Conservation (phyloP, 2,329 filamentous ascomycete genomes). For the Lachnellula willkommii region DNA sequence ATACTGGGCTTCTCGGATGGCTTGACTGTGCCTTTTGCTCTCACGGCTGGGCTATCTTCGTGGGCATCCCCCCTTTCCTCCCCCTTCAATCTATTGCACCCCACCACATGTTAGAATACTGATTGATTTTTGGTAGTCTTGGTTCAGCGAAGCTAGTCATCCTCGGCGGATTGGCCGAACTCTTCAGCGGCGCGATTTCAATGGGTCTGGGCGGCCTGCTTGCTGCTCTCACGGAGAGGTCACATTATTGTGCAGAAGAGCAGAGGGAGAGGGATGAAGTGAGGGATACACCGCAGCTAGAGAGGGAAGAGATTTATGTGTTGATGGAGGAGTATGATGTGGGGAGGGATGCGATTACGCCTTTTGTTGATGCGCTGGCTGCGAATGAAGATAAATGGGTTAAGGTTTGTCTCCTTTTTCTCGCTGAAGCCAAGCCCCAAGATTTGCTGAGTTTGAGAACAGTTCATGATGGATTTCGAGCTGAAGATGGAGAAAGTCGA, state of each 20-base stretch:
- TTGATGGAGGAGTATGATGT: constrained; percentile 39
- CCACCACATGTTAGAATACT: too few species aligned
- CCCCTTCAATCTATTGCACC: not conserved
- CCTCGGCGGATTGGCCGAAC: constrained; percentile 52
- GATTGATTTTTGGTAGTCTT: constrained; percentile 31
- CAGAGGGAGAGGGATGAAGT: constrained; percentile 36
- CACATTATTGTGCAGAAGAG: constrained; percentile 37
- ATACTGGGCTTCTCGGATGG: constrained; percentile 61
- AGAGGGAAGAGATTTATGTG: constrained; percentile 35
- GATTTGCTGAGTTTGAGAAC: not conserved
- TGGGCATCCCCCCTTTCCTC: not conserved
- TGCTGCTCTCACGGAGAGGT: constrained; percentile 41
- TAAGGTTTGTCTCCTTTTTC: constrained; percentile 6
- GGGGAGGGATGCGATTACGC: constrained; percentile 23
- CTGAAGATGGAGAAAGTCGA: constrained; percentile 35
- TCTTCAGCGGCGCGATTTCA: constrained; percentile 53
- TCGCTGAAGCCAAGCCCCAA: not conserved
- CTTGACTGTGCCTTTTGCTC: constrained; percentile 72
- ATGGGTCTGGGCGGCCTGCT: constrained; percentile 57
- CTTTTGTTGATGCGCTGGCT: constrained; percentile 32
- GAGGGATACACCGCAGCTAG: constrained; percentile 29
- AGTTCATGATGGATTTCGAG: constrained; percentile 45
- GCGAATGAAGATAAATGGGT: constrained; percentile 14
- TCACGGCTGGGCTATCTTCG: constrained; percentile 66
- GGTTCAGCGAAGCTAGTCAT: constrained; percentile 46